Base-by-base conservation (phyloP, 179 eudicot genomes). In the Monotropa hypopitys region DNA sequence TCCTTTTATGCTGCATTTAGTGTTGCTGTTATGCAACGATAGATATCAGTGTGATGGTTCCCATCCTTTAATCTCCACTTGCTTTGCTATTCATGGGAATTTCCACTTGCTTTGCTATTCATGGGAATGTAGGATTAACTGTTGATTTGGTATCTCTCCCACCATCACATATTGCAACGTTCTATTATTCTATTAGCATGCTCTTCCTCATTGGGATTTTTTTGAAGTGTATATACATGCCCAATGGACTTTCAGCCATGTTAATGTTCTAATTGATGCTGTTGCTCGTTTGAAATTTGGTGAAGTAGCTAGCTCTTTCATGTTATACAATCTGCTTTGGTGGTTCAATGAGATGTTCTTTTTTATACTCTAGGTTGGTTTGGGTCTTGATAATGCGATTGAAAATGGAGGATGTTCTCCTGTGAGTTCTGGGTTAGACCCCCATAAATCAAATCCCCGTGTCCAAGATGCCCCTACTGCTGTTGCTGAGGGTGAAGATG, bases 381-480 rank as follows among this genome's bases (percentile, higher is more conserved):
- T 43, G 38, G 73, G 76, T 59, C 35, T 47, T 74, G 82, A 88
- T 78, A 81, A 80, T 73, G 40, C 74, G 38, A 80, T 73, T 54
- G 84, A 43, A 33, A 70, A 15, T 42, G 81, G 72, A 53, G 84
- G 79, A 80, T 74, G 62, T 28, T 69, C 51, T 72, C 21, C 83
- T 76, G 84, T 73, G 81, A 80, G 75, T 69, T 75, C 54, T 51
- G 77, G 66, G 30, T 53, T 28, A 81, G 90, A 61, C 63, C 40
- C 74, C 59, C 83, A 78, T 56, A 79, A 79, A 72, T 74, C 80
- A 47, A 84, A 84, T 79, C 71, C 82, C 68, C 40, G 62, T 20
- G 70, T 73, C 76, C 85, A 76, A 84, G 83, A 84, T 68, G 30
- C 75, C 72, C 75, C 50, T 57, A 51, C 32, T 75, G 78, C 83